Base-by-base conservation (phyloP, 2,329 filamentous ascomycete genomes). In the Geosmithia morbida region DNA sequence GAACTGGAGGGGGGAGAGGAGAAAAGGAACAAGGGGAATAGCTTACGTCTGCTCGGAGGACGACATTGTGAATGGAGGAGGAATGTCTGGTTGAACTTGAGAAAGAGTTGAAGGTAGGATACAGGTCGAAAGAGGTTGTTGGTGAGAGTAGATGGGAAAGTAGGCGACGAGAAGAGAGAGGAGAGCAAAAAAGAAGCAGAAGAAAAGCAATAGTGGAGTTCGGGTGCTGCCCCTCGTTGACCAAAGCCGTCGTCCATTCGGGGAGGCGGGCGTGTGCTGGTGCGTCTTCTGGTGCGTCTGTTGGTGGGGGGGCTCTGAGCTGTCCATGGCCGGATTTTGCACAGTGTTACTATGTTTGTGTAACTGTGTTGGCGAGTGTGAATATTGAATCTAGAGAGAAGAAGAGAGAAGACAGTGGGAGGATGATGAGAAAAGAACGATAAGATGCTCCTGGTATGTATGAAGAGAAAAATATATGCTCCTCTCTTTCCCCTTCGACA, bases 11-110 rank as follows among this genome's bases (percentile, higher is more conserved):
- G 42, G 46, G 46, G 11, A 47, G 51, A 45, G 48, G 55, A 56
- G 50, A 54, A 55, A 55, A 26, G 22, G 8, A 8, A 8, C 22
- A 48, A 46, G 59, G 62, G 53, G 62, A 60, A 62, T 62, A 60
- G 73, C 85, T 70, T 72, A 94, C 87, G 88, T 95, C 77, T 90
- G 85, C 75, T 94, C 87, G 70, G 68, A 59, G 61, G 69, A 73
- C 73, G 85, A 77, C 81, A 85, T 85, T 64, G 65, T 80, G 71
- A 54, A 61, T 56, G 59, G 55, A 51, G 55, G 33, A 13, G 33
- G 26, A n/a, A 45, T 49, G 49, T 61, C 54, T 54, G 55, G 48
- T 49, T 55, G 53, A 51, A 56, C 48, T 56, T 53, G 51, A 51
- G 53, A 51, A 50, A 52, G 55, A 55, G 47, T 53, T 48, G 50